Base-by-base conservation (phyloP, 73 alveolate genomes). In the Loxodes magnus region DNA sequence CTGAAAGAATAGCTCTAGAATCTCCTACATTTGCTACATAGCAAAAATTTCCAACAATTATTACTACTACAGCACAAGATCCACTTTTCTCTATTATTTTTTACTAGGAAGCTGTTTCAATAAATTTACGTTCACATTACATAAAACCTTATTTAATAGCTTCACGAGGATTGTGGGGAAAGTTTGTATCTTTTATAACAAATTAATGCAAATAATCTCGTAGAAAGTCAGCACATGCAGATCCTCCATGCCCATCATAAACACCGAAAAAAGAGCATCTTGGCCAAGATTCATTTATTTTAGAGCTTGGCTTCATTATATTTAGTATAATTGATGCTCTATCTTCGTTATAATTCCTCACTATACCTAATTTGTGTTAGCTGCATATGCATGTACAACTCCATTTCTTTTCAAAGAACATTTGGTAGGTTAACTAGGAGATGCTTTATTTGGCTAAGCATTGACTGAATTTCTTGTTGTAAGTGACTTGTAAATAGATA, bases 161-260 rank as follows among this genome's bases (percentile, higher is more conserved):
- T 50, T 77, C 89, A 57, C 72, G 75, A 0, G 98, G 98, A 62
- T 92, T 82, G 62, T 81, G 54, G 12, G 98, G 98, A 66, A 92
- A 92, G 28, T 78, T 56, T 31, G 79, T 61, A 52, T 87, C 97
- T 62, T 64, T 84, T 29, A 92, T 79, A 28, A 92, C 86, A 55
- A 62, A 84, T 72, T 84, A 50, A 67, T 92, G 98, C 31, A 92
- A 72, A 81, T 88, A 88, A 64, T 91, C 98, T 49, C 98, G 64
- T 23, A 91, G 82, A 60, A 67, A 91, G 59, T 91, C 98, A 22
- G 96, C 92, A 51, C 96, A 88, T 9, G 71, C 79, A 15, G 77
- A 51, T 1, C 98, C 98, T 0, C 97, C 98, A 64, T 92, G 98
- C 0, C 98, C 98, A 72, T 92, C 98, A 55, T 92, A 92, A 25